Evolutionary conservation across 2,329 filamentous ascomycete species (phyloP).

Genomic region (Rutstroemia sp.): DNA sequence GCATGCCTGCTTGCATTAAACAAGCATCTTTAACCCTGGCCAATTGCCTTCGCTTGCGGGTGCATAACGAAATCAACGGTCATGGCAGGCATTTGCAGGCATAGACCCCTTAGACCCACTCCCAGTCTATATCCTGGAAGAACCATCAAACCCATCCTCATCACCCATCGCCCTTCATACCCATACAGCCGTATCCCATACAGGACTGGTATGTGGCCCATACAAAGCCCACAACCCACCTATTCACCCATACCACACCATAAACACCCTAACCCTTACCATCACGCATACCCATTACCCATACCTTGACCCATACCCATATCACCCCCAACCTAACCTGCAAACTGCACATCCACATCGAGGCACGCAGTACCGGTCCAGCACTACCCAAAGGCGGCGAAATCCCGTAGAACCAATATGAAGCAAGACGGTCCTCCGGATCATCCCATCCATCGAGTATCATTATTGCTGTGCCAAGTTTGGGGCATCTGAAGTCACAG

Average conservation of each 20-base stretch:
- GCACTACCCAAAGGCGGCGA: constrained; percentile 21
- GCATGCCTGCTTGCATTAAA: constrained; percentile 22
- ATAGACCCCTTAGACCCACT: constrained; percentile 19
- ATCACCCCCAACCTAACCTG: neutral
- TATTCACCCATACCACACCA: no score
- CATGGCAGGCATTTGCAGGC: constrained; percentile 22
- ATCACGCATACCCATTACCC: no score
- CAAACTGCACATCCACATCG: constrained; percentile 16
- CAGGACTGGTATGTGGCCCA: no score
- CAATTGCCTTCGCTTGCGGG: constrained; percentile 22
- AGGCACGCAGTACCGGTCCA: constrained; percentile 23
- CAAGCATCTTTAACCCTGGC: constrained; percentile 23
- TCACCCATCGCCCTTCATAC: no score
- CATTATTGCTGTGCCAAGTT: constrained; percentile 21
- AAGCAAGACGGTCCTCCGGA: constrained; percentile 16
- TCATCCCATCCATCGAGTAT: constrained; percentile 22
- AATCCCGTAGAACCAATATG: constrained; percentile 19
- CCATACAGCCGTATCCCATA: no score
- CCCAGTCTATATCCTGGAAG: constrained; percentile 16
- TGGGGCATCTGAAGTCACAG: constrained; percentile 28
- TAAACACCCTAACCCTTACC: neutral
- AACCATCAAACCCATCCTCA: constrained; percentile 11
- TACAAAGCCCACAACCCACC: no score
- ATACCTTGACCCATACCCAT: neutral
- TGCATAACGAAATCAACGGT: constrained; percentile 24